Percentiles rank a stretch among this genome's conserved stretches.
Evolutionary conservation across 768 basidiomycete genomes (phyloP).

Genomic region (Suillus americanus): DNA sequence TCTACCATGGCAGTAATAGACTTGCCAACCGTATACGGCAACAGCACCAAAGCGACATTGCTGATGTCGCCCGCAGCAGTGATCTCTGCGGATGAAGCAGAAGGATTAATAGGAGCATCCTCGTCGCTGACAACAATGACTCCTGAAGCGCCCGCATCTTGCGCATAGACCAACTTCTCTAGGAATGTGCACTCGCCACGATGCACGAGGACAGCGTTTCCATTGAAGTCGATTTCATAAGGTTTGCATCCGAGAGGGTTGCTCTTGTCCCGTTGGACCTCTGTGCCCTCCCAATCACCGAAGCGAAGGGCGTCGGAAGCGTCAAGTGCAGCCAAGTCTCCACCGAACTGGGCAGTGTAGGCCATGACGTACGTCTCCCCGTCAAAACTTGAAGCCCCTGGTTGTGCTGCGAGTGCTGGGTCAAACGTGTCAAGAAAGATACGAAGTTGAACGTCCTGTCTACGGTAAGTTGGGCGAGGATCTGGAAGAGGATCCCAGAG

Average conservation of each 20-base stretch:
- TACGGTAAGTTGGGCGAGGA: constrained; percentile 15
- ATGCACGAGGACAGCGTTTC: constrained; percentile 58
- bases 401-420: constrained; percentile 41
- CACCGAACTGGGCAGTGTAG: constrained; percentile 71
- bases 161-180: constrained; percentile 74
- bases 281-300: constrained; percentile 51
- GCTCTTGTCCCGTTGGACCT: constrained; percentile 46
- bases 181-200: constrained; percentile 89
- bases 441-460: constrained; percentile 53
- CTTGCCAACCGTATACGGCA: constrained; percentile 53
- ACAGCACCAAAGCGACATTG: constrained; percentile 58
- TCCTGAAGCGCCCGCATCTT: constrained; percentile 70
- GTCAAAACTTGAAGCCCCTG: constrained; percentile 35
- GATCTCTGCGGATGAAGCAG: constrained; percentile 57
- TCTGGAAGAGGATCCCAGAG: constrained; percentile 37
- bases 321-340: constrained; percentile 44
- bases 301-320: constrained; percentile 40
- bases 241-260: constrained; percentile 63
- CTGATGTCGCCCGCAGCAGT: constrained; percentile 55
- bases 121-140: constrained; percentile 73
- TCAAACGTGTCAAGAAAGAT: constrained; percentile 57
- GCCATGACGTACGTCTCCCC: constrained; percentile 55
- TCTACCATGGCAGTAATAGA: constrained; percentile 57
- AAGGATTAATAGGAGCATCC: constrained; percentile 62
- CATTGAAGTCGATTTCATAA: constrained; percentile 47